A percentile compares a stretch with the other conserved stretches of the same genome.
Evolutionary conservation across 306 rosid genomes (phyloP).

Genomic region (Citrullus mucosospermus): DNA sequence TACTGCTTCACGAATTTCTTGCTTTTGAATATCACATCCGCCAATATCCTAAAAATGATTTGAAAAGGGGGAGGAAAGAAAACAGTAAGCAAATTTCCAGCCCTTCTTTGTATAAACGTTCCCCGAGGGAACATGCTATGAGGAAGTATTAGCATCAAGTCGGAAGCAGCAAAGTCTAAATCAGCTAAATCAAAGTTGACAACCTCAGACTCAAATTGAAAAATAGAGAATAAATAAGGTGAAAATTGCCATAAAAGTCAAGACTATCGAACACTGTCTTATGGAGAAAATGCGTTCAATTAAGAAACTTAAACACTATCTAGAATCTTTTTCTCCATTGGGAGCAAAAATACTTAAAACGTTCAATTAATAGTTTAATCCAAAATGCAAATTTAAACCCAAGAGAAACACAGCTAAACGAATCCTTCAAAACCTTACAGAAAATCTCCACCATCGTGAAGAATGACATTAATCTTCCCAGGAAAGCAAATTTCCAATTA

Average conservation of each 20-base stretch:
- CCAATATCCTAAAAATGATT: slow-evolving; percentile 63
- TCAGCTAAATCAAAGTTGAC: not conserved
- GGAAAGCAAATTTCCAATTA: not conserved
- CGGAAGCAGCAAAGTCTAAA: not conserved
- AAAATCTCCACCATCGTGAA: too few relatives aligned
- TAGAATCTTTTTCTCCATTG: not conserved
- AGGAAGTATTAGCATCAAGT: not conserved
- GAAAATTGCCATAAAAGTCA: not conserved
- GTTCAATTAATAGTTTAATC: not conserved
- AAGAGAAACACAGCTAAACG: not conserved
- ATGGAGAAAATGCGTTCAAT: not conserved
- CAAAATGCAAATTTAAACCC: not conserved
- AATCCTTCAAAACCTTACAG: not conserved
- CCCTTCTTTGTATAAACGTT: not conserved
- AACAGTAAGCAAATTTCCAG: not conserved
- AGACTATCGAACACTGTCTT: not conserved
- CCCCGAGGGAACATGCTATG: not conserved
- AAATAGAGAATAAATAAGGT: not conserved
- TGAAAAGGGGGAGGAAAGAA: not conserved
- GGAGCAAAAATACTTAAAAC: too few relatives aligned
- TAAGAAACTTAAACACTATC: not conserved
- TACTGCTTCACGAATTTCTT: slow-evolving; percentile 99
- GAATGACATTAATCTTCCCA: not conserved
- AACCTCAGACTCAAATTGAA: not conserved
- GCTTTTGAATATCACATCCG: slow-evolving; percentile 97